phyloP scores from a whole-genome alignment of 108 stramenopile genomes.

The Chaetoceros muelleri region DNA sequence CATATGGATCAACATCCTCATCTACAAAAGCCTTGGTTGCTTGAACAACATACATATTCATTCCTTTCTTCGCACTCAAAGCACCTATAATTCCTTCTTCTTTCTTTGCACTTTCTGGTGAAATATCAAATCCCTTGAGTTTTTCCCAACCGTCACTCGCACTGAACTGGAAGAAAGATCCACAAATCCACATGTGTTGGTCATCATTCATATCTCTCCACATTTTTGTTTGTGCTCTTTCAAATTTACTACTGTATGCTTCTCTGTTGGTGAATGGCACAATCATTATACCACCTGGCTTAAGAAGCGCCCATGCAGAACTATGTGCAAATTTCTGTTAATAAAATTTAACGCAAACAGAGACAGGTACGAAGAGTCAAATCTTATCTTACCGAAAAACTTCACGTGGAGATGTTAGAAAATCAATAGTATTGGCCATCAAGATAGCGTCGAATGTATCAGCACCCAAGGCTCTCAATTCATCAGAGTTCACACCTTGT shows the following conservation, averaged over 20 bases:
- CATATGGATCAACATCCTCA: conserved; percentile 50
- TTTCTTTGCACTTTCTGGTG: conserved; percentile 64
- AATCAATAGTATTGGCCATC: conserved; percentile 83
- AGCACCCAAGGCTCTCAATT: conserved; percentile 31
- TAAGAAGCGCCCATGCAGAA: conserved; percentile 60
- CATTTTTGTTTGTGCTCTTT: conserved; percentile 76
- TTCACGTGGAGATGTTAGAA: conserved; percentile 70
- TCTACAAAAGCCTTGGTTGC: conserved; percentile 48
- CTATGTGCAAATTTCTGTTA: conserved; percentile 6
- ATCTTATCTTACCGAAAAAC: conserved; percentile 48
- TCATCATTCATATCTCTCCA: conserved; percentile 91
- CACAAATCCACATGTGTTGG: conserved; percentile 94
- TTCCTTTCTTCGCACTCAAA: conserved; percentile 31
- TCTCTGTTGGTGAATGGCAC: conserved; percentile 64
- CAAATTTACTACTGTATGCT: conserved; percentile 55
- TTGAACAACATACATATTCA: conserved; percentile 69
- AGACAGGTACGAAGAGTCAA: too few species aligned
- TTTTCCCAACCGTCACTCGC: conserved; percentile 80
- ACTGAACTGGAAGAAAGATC: conserved; percentile 87
- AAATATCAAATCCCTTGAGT: conserved; percentile 73
- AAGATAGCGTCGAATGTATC: conserved; percentile 73
- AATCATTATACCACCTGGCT: conserved; percentile 79
- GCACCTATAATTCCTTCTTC: conserved; percentile 16
- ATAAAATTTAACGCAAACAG: neutral
- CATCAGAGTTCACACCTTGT: conserved; percentile 50